Evolutionary conservation across 768 basidiomycete genomes (phyloP), one percentile per base, ranked within the genome.

Genomic region (Tylopilus balloui): DNA sequence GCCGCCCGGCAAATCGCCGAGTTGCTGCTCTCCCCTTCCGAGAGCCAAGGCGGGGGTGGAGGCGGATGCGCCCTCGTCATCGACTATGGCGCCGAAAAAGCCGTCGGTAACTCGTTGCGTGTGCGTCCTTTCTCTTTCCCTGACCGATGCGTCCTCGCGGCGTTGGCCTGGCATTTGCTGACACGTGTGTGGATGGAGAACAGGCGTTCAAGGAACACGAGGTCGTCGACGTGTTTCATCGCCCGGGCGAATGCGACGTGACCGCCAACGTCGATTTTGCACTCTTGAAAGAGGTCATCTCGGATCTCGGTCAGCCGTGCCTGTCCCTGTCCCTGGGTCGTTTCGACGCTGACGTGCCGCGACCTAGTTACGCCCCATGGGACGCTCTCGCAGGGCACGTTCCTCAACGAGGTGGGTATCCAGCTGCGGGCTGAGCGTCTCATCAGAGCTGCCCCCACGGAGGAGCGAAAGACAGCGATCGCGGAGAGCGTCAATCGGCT

Each of bases 241-340:
- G 76, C 10, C 93, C 94, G 0, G 96, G 96, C 15, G 77, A 88
- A 35, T 86, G 88, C 35, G 96, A 99, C 66, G 70, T 98, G 40
- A 99, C 96, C 0, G 84, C 88, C n/a, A 96, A 98, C 61, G 95
- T 99, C 41, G 94, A 99, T 69, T 98, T 98, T 68, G 80, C 83
- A 0, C 90, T 88, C 64, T 74, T 98, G 39, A 77, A 78, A 61
- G 92, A 96, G 69, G 83, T 89, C 0, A 72, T 92, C 53, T 63
- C 66, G 1, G 81, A 78, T 46, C 69, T 80, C 3, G 87, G 90
- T 88, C 50, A 23, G 78, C 64, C 19, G 28, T 35, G 39, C 24
- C 8, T 6, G 24, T 15, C 12, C 10, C 1, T n/a, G 14, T 14
- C 23, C 38, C 11, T 27, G 8, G 8, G 13, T 15, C 47, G 2